These are phyloP conservation scores for Lactarius indigo DNA, from an alignment of 768 basidiomycete species.

Conservation along the genomic window DNA sequence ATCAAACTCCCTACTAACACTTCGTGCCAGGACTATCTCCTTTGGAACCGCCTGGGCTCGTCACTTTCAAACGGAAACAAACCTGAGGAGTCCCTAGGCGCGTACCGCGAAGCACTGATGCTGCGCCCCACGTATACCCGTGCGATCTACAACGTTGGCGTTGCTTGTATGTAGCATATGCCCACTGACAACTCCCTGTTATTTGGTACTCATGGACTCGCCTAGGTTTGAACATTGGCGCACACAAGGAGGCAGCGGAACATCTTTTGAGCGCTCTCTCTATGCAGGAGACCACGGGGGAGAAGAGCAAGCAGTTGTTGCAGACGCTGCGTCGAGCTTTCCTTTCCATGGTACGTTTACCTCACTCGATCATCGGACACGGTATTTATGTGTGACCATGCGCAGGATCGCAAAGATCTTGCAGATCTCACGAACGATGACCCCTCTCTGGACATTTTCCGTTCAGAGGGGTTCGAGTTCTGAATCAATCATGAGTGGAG, in stretches of 20 bases:
- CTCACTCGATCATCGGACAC: background rate
- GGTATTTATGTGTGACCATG: constrained; percentile 5
- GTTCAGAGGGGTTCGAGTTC: constrained; percentile 87
- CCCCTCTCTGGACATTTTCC: constrained; percentile 66
- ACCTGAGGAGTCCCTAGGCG: constrained; percentile 89
- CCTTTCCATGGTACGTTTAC: constrained; percentile 63
- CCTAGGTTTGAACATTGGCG: constrained; percentile 91
- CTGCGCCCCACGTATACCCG: constrained; percentile 94
- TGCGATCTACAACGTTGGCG: constrained; percentile 96
- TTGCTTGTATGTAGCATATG: constrained; percentile 69
- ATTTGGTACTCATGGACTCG: constrained; percentile 7
- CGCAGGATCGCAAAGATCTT: constrained; percentile 75
- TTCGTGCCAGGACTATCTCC: constrained; percentile 66
- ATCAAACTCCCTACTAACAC: background rate
- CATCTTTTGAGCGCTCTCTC: constrained; percentile 86
- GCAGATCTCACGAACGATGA: constrained; percentile 70
- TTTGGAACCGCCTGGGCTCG: constrained; percentile 96
- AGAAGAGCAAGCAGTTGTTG: constrained; percentile 86
- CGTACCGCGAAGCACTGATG: constrained; percentile 85
- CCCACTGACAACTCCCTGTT: constrained; percentile 1
- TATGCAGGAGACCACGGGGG: constrained; percentile 68
- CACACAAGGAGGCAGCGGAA: constrained; percentile 92
- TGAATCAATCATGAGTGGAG: constrained; percentile 31
- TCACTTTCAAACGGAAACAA: constrained; percentile 91
- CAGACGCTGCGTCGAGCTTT: constrained; percentile 81